Conservation (phyloP, 2,329 filamentous ascomycete genomes). For the Cytospora schulzeri region DNA sequence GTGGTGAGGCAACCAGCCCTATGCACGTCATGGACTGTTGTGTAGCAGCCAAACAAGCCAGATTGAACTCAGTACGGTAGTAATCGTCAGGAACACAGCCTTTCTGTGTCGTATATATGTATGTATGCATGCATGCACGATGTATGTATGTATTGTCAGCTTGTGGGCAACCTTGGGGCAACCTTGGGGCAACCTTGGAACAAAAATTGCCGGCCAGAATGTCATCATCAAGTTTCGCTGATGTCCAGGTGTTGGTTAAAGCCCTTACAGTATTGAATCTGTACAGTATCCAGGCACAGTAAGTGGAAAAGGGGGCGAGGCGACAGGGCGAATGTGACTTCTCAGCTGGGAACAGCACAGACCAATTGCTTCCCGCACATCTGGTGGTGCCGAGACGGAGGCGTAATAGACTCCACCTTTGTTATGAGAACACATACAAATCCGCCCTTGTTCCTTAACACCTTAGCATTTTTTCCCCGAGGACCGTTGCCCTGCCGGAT, state of each 20-base stretch:
- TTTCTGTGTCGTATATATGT: neutral
- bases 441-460: neutral
- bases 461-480: neutral
- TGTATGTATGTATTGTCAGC: neutral
- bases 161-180: neutral
- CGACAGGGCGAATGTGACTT: neutral
- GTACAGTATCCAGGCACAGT: neutral
- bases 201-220: neutral
- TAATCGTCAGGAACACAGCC: neutral
- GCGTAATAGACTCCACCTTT: neutral
- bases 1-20: neutral
- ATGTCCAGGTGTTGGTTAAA: neutral
- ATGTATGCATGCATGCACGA: neutral
- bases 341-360: conserved; percentile 15
- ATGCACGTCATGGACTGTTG: neutral
- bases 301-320: conserved; percentile 15
- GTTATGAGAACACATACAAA: conserved; percentile 2
- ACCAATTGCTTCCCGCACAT: conserved; percentile 15
- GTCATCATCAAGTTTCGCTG: neutral
- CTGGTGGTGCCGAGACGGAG: conserved; percentile 16
- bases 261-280: neutral
- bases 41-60: neutral
- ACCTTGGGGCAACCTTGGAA: neutral
- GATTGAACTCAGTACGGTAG: neutral
- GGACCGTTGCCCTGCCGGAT: conserved; percentile 1